Evolutionary conservation across 768 basidiomycete genomes (phyloP), one percentile per base, ranked within the genome.

Genomic region (Cytidiella melzeri): DNA sequence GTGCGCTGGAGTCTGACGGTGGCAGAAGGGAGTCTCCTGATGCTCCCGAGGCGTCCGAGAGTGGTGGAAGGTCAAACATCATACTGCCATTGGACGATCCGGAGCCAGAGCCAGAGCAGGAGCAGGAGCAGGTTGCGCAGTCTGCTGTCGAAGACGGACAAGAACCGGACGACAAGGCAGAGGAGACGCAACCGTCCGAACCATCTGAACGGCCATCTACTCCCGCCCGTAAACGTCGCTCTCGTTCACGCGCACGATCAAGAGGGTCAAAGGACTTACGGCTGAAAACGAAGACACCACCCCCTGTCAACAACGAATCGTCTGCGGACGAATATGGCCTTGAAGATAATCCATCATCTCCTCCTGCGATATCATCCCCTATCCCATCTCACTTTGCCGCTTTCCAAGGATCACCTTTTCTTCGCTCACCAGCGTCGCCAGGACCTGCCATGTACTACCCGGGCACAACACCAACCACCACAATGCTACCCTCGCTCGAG

Each of bases 211-310:
- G 47, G 19, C 50, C 45, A 7, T 42, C 42, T 12, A 79, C 77
- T 24, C 70, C 77, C 2, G 62, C 74, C 36, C 59, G 73, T n/a
- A 87, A 80, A 64, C 81, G 87, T 40, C 79, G 87, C 28, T 81
- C 79, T 38, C 80, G 87, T 47, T 91, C 87, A 15, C 80, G 87
- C 23, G 74, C 76, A 18, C 67, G 74, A 26, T 74, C 76, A 3
- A 60, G 76, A 61, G 78, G 79, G 20, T 88, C 87, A 2, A 83
- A 77, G 59, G 87, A 90, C 63, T 69, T 87, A 59, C 87, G 84
- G 61, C 72, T 69, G 21, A 86, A 83, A 67, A 62, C 68, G 19
- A 65, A 76, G 15, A 78, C 64, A 73, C 77, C 48, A 70, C 74
- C 47, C 63, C 65, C 52, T 69, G 70, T 47, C 67, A 70, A 55